Evolutionary conservation across 2,329 filamentous ascomycete genomes (phyloP).

Genomic region (Aspergillus sp.): DNA sequence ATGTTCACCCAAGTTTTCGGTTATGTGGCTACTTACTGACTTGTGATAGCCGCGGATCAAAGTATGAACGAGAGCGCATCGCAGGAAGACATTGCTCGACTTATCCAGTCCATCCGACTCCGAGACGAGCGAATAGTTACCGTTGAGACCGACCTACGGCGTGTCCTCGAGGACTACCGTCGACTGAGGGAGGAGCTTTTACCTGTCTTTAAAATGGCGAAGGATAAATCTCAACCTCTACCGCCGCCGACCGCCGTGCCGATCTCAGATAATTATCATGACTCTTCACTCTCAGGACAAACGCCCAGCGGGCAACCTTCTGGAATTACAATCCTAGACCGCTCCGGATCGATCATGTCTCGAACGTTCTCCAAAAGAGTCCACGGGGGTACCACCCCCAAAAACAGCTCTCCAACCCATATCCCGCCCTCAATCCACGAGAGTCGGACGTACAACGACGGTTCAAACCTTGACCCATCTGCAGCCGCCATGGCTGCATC

Average conservation of each 20-base stretch:
- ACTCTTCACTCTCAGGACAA: slow-evolving; percentile 29
- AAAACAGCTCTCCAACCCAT: slow-evolving; percentile 73
- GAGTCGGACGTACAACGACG: slow-evolving; percentile 56
- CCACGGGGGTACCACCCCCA: slow-evolving; percentile 67
- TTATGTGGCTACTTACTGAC: slow-evolving; percentile 14
- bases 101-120: slow-evolving; percentile 84
- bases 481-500: slow-evolving; percentile 69
- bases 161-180: slow-evolving; percentile 83
- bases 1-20: slow-evolving; percentile 42
- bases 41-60: slow-evolving; percentile 74
- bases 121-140: slow-evolving; percentile 87
- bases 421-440: slow-evolving; percentile 67
- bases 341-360: slow-evolving; percentile 58
- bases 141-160: slow-evolving; percentile 78
- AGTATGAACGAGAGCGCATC: slow-evolving; percentile 86
- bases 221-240: slow-evolving; percentile 86
- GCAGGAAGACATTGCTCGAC: slow-evolving; percentile 85
- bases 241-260: slow-evolving; percentile 53
- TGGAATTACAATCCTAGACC: slow-evolving; percentile 33
- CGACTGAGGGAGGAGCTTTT: slow-evolving; percentile 87
- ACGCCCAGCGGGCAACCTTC: slow-evolving; percentile 35
- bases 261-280: slow-evolving; percentile 26
- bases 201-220: slow-evolving; percentile 83
- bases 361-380: slow-evolving; percentile 76
- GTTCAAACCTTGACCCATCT: slow-evolving; percentile 63